Evolutionary conservation across 2,329 filamentous ascomycete species (phyloP).

Genomic region (Cercospora sojina): DNA sequence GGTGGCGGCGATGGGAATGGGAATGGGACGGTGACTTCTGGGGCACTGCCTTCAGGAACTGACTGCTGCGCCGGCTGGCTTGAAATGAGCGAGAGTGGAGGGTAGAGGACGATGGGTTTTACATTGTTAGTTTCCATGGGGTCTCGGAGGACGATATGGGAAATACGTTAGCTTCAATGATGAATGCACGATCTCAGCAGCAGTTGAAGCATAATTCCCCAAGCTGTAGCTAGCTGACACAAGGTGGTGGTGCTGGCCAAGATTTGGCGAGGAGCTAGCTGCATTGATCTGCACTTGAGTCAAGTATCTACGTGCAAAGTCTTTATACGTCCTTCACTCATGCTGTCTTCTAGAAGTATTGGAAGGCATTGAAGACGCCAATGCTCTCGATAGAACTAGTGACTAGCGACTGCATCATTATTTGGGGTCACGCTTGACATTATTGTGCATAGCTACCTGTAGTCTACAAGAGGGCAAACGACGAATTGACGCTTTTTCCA

Average conservation of each 20-base stretch:
- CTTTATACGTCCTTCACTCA: too few species aligned
- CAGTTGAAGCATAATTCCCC: too few species aligned
- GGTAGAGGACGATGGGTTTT: rapidly evolving
- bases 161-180: neutral
- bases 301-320: too few species aligned
- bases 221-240: too few species aligned
- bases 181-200: neutral
- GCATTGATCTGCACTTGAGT: neutral
- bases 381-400: neutral
- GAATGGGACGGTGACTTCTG: conserved; percentile 15
- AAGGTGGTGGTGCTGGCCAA: too few species aligned
- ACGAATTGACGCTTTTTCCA: neutral
- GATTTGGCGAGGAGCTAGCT: neutral
- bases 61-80: conserved; percentile 13
- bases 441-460: too few species aligned
- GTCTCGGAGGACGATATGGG: too few species aligned
- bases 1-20: conserved; percentile 5
- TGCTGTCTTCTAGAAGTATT: neutral
- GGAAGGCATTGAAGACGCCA: neutral
- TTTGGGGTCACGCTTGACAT: neutral
- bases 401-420: neutral
- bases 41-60: conserved; percentile 15
- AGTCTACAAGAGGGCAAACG: neutral
- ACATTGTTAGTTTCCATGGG: neutral
- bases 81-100: neutral